These are phyloP conservation scores for Hericium rajendrae DNA, from an alignment of 768 basidiomycete genomes.

Conservation along the genomic window DNA sequence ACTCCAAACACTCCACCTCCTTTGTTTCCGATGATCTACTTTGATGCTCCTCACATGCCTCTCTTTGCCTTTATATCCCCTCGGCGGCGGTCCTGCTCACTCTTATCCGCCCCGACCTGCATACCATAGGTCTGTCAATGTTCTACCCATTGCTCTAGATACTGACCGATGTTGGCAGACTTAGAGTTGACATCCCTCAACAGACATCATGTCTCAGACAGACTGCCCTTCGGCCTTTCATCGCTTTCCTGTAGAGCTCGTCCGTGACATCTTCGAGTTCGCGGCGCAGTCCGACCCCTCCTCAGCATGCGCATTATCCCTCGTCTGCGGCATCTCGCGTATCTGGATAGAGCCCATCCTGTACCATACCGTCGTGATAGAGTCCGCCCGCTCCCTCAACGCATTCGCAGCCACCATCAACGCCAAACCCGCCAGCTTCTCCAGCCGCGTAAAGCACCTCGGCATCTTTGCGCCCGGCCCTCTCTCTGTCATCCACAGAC, in stretches of 20 bases:
- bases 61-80: background rate
- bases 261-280: constrained; percentile 27
- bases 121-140: background rate
- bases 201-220: background rate
- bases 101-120: background rate
- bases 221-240: background rate
- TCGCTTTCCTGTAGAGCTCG: constrained; percentile 25
- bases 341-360: constrained; percentile 26
- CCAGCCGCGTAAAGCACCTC: constrained; percentile 22
- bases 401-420: constrained; percentile 22
- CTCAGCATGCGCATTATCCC: constrained; percentile 24
- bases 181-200: no score
- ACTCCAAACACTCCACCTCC: background rate
- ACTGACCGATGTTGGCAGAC: no score
- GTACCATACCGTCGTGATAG: constrained; percentile 29
- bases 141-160: no score
- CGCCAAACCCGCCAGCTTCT: constrained; percentile 18
- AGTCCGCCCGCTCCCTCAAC: constrained; percentile 21
- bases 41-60: background rate
- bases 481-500: constrained; percentile 21
- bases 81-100: background rate
- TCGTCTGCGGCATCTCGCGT: constrained; percentile 26
- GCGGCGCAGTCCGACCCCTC: constrained; percentile 21
- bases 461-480: constrained; percentile 29
- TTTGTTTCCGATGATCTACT: background rate